A percentile compares a stretch with the other conserved stretches of the same genome.
phyloP scores from a whole-genome alignment of 306 rosid species.

The Nissolia schottii region DNA sequence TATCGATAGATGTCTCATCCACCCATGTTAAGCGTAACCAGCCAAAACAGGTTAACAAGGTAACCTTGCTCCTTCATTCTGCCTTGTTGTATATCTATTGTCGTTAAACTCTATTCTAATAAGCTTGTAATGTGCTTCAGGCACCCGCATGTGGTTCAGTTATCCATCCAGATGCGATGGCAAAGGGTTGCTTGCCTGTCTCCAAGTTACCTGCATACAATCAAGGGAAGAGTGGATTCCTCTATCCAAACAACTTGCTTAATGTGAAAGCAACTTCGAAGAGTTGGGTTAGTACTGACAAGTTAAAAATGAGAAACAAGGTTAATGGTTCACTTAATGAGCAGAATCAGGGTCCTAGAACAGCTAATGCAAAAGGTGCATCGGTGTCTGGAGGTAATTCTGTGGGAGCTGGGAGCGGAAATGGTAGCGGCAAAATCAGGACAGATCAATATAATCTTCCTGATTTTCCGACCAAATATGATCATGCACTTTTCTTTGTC shows the following conservation, averaged over 20 bases:
- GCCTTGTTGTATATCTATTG: background rate
- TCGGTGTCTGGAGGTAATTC: slow-evolving; percentile 34
- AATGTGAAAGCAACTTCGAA: slow-evolving; percentile 42
- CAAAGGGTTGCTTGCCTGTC: slow-evolving; percentile 42
- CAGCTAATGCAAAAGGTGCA: slow-evolving; percentile 38
- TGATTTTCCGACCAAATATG: slow-evolving; percentile 66
- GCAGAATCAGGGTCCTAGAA: slow-evolving; percentile 58
- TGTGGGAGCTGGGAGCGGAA: slow-evolving; percentile 32
- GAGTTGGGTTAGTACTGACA: slow-evolving; percentile 59
- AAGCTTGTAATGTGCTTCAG: slow-evolving; percentile 33
- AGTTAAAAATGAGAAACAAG: slow-evolving; percentile 58
- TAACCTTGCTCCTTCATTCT: slow-evolving; percentile 1
- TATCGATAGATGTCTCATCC: slow-evolving; percentile 40
- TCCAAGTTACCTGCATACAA: slow-evolving; percentile 47
- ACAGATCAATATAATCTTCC: slow-evolving; percentile 65
- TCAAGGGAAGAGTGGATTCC: slow-evolving; percentile 56
- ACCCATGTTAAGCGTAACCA: slow-evolving; percentile 45
- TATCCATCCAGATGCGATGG: slow-evolving; percentile 43
- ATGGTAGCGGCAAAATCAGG: slow-evolving; percentile 25
- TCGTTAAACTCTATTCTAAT: slow-evolving; percentile 23
- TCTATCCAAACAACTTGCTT: slow-evolving; percentile 44
- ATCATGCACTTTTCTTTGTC: slow-evolving; percentile 66
- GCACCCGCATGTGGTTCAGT: slow-evolving; percentile 35
- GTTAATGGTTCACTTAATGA: slow-evolving; percentile 36
- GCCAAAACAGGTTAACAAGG: slow-evolving; percentile 59